Evolutionary conservation across 768 basidiomycete genomes (phyloP), one percentile per base, ranked within the genome.

Genomic region (Pisolithus marmoratus): DNA sequence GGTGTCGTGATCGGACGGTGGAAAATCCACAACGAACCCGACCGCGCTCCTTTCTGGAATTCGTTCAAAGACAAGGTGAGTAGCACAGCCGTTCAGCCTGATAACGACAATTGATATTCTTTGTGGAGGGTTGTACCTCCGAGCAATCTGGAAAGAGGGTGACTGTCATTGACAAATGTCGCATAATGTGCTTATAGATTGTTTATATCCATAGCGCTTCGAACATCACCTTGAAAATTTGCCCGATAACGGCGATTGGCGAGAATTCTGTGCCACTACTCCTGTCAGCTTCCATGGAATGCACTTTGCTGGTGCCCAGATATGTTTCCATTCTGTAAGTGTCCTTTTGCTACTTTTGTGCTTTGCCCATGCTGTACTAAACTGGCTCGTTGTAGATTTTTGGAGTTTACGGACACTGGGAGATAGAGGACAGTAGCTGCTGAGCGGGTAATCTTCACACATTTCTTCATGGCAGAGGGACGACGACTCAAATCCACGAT

Each of bases 261-360:
- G 44, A 15, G 60, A 64, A 15, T 69, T 72, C 50, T 70, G 69
- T 46, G 66, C 67, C 1, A 68, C 70, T 1, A 72, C 70, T 0
- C 70, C 70, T 1, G 48, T 51, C 11, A n/a, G 23, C n/a, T 65
- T 70, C 44, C 38, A 51, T 12, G 34, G 57, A 0, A 40, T 56
- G 51, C 48, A 64, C 15, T 71, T 69, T 19, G 38, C 43, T 0
- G 52, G 65, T 36, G 55, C 58, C 0, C 49, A 60, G 2, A 49
- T 55, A 11, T 65, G 59, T 34, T 55, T 59, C 41, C 48, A 45
- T 31, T 19, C 54, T 0, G 59, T 57, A 48, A 11, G 61, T 58
- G 5, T 40, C 8, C 23, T 41, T 4, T 38, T 15, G 9, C 24
- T 14, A 11, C 15, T 44, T 27, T 5, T 15, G 5, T 4, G 8